Percentiles rank a stretch among this genome's conserved stretches.
phyloP scores from a whole-genome alignment of 129 eudicot genomes.

The Chrysanthemum seticuspe region DNA sequence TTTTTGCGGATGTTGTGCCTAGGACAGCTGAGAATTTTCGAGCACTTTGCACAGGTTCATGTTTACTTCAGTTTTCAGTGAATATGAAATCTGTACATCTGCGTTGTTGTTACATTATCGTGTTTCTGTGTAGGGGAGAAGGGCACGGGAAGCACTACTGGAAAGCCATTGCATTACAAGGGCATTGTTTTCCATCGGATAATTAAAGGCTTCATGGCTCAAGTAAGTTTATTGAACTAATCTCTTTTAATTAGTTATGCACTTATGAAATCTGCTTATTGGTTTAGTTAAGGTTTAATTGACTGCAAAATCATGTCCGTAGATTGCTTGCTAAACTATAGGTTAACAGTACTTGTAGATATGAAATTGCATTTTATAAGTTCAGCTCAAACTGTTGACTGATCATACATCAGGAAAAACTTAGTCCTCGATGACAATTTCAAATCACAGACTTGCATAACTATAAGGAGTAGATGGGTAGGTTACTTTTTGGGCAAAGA shows the following conservation, averaged over 20 bases:
- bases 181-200: slow-evolving; percentile 79
- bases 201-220: slow-evolving; percentile 85
- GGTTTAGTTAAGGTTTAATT: neutral
- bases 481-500: slow-evolving; percentile 8
- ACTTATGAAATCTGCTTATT: neutral
- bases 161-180: slow-evolving; percentile 84
- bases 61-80: slow-evolving; percentile 3
- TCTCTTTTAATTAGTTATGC: slow-evolving; percentile 8
- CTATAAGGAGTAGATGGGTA: neutral
- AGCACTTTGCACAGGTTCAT: slow-evolving; percentile 84
- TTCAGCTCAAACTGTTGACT: neutral
- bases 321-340: neutral
- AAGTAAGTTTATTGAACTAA: neutral
- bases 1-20: slow-evolving; percentile 88
- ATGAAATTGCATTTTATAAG: neutral
- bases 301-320: neutral
- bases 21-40: slow-evolving; percentile 89
- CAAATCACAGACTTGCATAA: neutral
- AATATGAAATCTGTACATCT: neutral
- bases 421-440: neutral
- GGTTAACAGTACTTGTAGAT: neutral
- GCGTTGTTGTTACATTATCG: slow-evolving; percentile 10
- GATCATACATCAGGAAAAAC: neutral
- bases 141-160: slow-evolving; percentile 71
- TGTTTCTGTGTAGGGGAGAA: slow-evolving; percentile 67